These are phyloP conservation scores for Iris pallida DNA, from an alignment of 116 monocot species.

Conservation along the genomic window DNA sequence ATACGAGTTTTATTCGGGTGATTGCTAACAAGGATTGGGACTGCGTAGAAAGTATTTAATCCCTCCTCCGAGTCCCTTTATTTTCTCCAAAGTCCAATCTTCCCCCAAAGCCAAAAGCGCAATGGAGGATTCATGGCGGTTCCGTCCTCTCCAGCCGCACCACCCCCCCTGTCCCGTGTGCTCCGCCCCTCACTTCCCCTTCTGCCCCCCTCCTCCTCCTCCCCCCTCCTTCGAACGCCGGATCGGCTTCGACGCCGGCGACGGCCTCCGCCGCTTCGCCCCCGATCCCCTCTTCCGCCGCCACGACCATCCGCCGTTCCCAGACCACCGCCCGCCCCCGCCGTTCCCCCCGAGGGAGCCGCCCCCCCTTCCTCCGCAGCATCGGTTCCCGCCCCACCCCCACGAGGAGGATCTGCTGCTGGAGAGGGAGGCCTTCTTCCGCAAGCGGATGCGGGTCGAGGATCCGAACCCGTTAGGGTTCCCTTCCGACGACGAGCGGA, in stretches of 20 bases:
- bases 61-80: too few relatives aligned
- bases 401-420: slow-evolving; percentile 2
- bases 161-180: slow-evolving; percentile 40
- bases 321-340: slow-evolving; percentile 1
- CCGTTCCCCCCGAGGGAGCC: background rate
- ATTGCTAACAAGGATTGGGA: too few relatives aligned
- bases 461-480: slow-evolving; percentile 17
- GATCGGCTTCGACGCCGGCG: background rate
- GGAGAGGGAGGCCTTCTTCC: slow-evolving; percentile 16
- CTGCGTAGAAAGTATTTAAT: too few relatives aligned
- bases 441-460: slow-evolving; percentile 67
- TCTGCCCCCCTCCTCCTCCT: slow-evolving; percentile 33
- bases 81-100: too few relatives aligned
- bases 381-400: slow-evolving; percentile 12
- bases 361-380: background rate
- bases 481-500: slow-evolving; percentile 41
- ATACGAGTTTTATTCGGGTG: too few relatives aligned
- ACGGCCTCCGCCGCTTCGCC: too few relatives aligned
- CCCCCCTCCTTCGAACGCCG: slow-evolving; percentile 3
- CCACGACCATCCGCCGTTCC: slow-evolving; percentile 7
- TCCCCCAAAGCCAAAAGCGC: too few relatives aligned
- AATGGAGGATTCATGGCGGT: slow-evolving; percentile 49
- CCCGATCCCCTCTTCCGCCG: background rate
- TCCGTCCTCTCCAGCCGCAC: slow-evolving; percentile 19
- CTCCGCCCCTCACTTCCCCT: slow-evolving; percentile 46